phyloP scores from a whole-genome alignment of 805 yeast species.

The Candida insectalens region DNA sequence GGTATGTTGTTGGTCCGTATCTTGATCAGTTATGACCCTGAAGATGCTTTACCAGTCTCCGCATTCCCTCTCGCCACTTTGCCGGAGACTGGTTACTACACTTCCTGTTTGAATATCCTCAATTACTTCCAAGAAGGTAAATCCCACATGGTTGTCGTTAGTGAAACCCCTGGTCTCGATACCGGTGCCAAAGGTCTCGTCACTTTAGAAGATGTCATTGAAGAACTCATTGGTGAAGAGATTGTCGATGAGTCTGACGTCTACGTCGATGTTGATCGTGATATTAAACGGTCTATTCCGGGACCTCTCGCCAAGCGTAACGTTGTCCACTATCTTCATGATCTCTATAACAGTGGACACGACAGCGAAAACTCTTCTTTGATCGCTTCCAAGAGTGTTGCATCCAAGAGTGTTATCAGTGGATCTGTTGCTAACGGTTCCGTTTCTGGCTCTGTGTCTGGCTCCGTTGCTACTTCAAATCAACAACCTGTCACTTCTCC shows the following conservation, averaged over 20 bases:
- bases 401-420: not conserved
- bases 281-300: conserved; percentile 68
- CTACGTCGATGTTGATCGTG: conserved; percentile 80
- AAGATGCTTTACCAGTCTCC: conserved; percentile 86
- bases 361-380: not conserved
- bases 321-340: conserved; percentile 59
- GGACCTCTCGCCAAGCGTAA: conserved; percentile 68
- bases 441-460: no score
- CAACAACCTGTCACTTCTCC: not conserved
- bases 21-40: conserved; percentile 92
- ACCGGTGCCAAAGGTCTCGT: conserved; percentile 83
- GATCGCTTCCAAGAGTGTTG: not conserved
- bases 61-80: conserved; percentile 91
- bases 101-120: conserved; percentile 87
- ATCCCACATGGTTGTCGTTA: conserved; percentile 92
- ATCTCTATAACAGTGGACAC: conserved; percentile 30
- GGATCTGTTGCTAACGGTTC: not conserved
- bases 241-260: conserved; percentile 96
- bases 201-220: conserved; percentile 95
- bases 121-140: conserved; percentile 97
- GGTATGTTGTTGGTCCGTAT: conserved; percentile 94
- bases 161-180: conserved; percentile 71
- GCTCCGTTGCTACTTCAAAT: not conserved
- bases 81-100: conserved; percentile 87
- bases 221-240: conserved; percentile 95